Evolutionary conservation across 2,329 filamentous ascomycete genomes (phyloP).

Genomic region (Aspergillus eucalypticola): DNA sequence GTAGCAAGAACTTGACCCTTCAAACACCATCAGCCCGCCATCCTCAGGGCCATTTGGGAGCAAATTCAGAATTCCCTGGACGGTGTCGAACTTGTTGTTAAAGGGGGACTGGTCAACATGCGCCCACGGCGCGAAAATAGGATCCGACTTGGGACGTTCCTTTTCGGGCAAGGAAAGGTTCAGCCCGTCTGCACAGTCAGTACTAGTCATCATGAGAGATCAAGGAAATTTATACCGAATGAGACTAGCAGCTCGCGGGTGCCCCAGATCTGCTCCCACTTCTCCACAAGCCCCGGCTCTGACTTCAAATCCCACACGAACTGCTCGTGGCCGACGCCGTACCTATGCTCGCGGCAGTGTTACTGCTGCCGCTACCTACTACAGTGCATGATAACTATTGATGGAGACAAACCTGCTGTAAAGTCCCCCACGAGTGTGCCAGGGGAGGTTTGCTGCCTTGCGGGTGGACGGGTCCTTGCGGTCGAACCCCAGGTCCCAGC

Average conservation of each 20-base stretch:
- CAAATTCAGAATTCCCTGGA: neutral
- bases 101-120: neutral
- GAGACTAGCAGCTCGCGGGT: neutral
- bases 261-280: neutral
- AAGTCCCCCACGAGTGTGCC: neutral
- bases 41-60: neutral
- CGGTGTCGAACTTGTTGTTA: neutral
- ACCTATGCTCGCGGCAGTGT: neutral
- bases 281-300: neutral
- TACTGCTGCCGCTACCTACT: neutral
- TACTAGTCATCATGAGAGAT: neutral
- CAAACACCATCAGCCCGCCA: neutral
- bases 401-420: neutral
- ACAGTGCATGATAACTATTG: neutral
- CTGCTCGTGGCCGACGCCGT: neutral
- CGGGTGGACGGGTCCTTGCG: neutral
- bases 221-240: neutral
- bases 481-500: neutral
- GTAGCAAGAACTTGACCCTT: neutral
- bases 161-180: neutral
- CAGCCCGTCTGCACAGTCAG: neutral
- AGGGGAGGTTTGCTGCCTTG: neutral
- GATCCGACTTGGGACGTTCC: neutral
- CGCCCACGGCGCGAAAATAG: neutral
- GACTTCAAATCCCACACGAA: constrained; percentile 2